Percentiles rank a stretch among this genome's conserved stretches.
These are phyloP conservation scores for Mortierella antarctica DNA, from an alignment of 192 early-diverging fungal species.

Conservation along the genomic window DNA sequence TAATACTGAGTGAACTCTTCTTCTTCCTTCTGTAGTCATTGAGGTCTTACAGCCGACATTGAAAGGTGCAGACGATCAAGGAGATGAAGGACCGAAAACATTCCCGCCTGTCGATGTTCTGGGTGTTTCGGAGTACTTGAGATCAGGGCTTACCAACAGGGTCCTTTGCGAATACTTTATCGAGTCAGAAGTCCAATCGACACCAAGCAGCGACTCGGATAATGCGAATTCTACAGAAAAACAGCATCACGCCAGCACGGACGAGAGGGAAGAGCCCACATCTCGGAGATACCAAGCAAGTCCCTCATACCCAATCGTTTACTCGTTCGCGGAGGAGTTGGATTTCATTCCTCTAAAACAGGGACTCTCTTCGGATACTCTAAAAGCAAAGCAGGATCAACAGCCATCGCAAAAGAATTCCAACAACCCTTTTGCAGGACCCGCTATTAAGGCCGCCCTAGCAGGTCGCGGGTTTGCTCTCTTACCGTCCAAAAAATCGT, in stretches of 20 bases:
- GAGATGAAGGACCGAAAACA: constrained; percentile 7
- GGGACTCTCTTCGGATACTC: too few species aligned
- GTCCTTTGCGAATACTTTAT: constrained; percentile 12
- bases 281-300: background rate
- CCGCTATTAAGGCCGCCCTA: constrained; percentile 4
- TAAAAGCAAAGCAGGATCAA: background rate
- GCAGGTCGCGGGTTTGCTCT: constrained; percentile 15
- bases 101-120: constrained; percentile 27
- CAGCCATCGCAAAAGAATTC: background rate
- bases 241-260: background rate
- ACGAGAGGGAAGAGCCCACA: background rate
- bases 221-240: background rate
- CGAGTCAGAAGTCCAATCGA: background rate
- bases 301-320: constrained; percentile 30
- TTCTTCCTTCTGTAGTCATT: constrained; percentile 6
- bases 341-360: background rate
- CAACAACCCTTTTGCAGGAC: constrained; percentile 20
- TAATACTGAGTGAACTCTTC: background rate
- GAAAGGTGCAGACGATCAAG: constrained; percentile 14
- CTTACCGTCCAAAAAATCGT: background rate
- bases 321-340: constrained; percentile 24
- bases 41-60: constrained; percentile 20
- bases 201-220: background rate
- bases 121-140: constrained; percentile 16
- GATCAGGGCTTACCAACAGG: constrained; percentile 11